Base-by-base conservation (phyloP, 1,284 basidiomycete species). In the Vanrija sp. region DNA sequence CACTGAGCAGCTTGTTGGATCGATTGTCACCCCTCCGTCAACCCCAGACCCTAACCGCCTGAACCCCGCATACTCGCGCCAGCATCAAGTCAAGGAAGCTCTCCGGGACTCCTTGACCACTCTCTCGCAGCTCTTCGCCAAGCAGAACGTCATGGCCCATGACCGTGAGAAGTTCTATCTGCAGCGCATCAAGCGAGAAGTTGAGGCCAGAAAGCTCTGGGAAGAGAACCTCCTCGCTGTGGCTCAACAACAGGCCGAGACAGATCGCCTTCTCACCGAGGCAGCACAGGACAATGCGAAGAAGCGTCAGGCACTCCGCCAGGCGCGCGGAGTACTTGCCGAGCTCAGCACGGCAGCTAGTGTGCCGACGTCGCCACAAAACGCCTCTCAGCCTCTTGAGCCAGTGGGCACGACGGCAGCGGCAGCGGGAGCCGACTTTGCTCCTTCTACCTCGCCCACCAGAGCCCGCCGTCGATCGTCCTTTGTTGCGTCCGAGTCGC, bases 141-240 rank as follows among this genome's bases (percentile, higher is more conserved):
- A 89, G 56, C 92, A 89, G 66, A 77, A 86, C 6, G 74, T 81
- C 38, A 92, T 94, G 85, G 81, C 83, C 1, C 80, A 81, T 46
- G 86, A 88, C 51, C 82, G 95, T n/a, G 94, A 97, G 66, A 81
- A 83, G 44, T 97, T 87, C 84, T 91, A 86, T 78, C 78, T 78
- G 48, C 77, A 77, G 38, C 78, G 82, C 56, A 79, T 91, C 15
- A 80, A 81, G 62, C 80, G 81, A 19, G 92, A 96, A 69, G 81
- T 83, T 47, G 83, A 86, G 69, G 82, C 89, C 25, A 84, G 88
- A 68, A 82, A 80, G 29, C 80, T 94, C 19, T 97, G 94, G 95
- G 93, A 97, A 76, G 89, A 94, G 75, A 94, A 90, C 73, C 79
- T 98, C 68, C 85, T 87, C 50, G 83, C 85, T 0, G 88, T 96